phyloP scores from a whole-genome alignment of 2,329 filamentous ascomycete species.

The Fusarium sp. region DNA sequence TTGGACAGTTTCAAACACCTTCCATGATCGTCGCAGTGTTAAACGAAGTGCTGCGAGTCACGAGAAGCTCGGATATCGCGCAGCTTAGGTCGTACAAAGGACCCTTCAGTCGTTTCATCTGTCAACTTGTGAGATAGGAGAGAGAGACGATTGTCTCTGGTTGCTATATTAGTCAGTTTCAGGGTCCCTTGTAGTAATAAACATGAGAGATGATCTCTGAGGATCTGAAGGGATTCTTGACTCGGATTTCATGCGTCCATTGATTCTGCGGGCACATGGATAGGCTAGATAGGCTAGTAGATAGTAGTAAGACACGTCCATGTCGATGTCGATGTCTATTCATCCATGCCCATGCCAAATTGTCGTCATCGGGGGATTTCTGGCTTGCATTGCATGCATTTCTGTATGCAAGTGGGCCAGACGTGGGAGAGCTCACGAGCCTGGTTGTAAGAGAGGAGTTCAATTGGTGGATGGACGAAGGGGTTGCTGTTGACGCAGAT shows the following conservation, averaged over 20 bases:
- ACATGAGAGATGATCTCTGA: constrained; percentile 1
- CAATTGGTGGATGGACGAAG: constrained; percentile 27
- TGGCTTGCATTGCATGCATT: constrained; percentile 31
- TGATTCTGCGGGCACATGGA: constrained; percentile 16
- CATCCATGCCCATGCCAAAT: constrained; percentile 18
- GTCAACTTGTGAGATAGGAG: neutral
- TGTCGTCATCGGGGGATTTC: constrained; percentile 38
- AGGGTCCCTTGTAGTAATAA: constrained; percentile 10
- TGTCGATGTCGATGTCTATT: neutral
- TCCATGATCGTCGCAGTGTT: constrained; percentile 21
- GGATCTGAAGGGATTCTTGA: constrained; percentile 18
- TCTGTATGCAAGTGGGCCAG: constrained; percentile 27
- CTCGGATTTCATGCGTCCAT: constrained; percentile 16
- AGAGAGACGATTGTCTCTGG: neutral
- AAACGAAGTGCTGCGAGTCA: constrained; percentile 27
- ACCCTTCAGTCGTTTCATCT: constrained; percentile 13
- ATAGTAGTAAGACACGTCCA: constrained; percentile 11
- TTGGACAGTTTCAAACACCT: constrained; percentile 28
- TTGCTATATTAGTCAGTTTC: constrained; percentile 5
- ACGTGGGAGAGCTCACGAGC: constrained; percentile 26
- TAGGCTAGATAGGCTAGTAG: neutral
- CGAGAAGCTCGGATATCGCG: constrained; percentile 8
- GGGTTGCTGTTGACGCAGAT: constrained; percentile 26
- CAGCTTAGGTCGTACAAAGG: constrained; percentile 5
- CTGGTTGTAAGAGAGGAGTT: constrained; percentile 21